Conservation (phyloP, 2,329 filamentous ascomycete species). For the Colletotrichum sp. region DNA sequence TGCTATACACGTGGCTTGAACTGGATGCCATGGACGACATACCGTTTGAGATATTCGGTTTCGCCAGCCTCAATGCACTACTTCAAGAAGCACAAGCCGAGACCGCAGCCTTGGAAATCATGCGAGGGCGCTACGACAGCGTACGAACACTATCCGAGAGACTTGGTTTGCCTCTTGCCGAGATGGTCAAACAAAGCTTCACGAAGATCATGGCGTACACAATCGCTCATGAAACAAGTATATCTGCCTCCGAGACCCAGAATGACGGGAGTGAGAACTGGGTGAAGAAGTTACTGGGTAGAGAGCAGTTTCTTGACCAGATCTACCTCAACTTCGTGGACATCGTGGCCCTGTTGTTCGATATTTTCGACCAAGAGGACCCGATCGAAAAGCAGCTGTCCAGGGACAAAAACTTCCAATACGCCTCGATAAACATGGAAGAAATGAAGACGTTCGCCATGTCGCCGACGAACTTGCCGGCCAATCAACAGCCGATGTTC, state of each 20-base stretch:
- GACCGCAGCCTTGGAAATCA: constrained; percentile 78
- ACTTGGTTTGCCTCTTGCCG: constrained; percentile 57
- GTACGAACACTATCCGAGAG: constrained; percentile 63
- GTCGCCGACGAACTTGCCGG: constrained; percentile 69
- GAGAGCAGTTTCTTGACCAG: constrained; percentile 65
- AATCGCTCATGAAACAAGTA: constrained; percentile 75
- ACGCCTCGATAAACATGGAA: constrained; percentile 68
- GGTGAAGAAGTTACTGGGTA: constrained; percentile 73
- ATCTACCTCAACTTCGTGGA: constrained; percentile 76
- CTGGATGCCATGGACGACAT: constrained; percentile 70
- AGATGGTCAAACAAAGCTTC: constrained; percentile 73
- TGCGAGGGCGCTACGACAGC: constrained; percentile 75
- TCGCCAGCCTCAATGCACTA: constrained; percentile 70
- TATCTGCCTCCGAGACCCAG: constrained; percentile 53
- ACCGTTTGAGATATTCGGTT: constrained; percentile 87
- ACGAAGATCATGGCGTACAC: constrained; percentile 83
- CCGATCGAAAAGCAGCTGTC: constrained; percentile 71
- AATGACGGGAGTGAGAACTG: constrained; percentile 65
- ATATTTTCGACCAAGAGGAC: constrained; percentile 79
- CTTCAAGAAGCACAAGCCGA: constrained; percentile 77
- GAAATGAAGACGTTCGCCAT: constrained; percentile 73
- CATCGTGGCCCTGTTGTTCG: constrained; percentile 78
- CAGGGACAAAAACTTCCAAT: constrained; percentile 61
- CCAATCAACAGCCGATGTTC: constrained; percentile 88
- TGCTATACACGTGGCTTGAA: constrained; percentile 90